Conservation (phyloP, 1,139 yeast genomes). For the Saccharomycopsis hybrid region DNA sequence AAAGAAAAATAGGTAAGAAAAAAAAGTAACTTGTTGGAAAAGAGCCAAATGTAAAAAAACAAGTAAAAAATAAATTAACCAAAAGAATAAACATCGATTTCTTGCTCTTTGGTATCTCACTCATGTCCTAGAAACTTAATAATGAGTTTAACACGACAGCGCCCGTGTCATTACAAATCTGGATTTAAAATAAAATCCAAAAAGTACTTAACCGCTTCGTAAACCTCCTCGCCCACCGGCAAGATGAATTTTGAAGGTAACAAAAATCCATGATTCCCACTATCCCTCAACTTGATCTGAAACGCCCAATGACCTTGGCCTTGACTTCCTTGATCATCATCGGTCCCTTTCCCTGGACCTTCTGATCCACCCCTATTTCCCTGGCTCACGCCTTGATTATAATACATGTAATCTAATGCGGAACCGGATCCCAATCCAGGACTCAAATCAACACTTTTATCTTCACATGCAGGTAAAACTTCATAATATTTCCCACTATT, state of each 20-base stretch:
- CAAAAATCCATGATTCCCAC: constrained; percentile 78
- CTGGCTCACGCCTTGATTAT: too few species aligned
- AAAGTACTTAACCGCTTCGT: constrained; percentile 64
- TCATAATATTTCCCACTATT: constrained; percentile 57
- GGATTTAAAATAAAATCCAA: constrained; percentile 53
- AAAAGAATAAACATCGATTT: too few species aligned
- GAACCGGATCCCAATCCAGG: constrained; percentile 81
- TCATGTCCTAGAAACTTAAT: too few species aligned
- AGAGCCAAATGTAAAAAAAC: too few species aligned
- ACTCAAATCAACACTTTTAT: constrained; percentile 56
- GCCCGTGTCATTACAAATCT: constrained; percentile 26
- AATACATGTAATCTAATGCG: constrained; percentile 77
- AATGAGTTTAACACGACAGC: too few species aligned
- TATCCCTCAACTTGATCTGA: constrained; percentile 74
- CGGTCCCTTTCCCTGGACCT: not conserved
- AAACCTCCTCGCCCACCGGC: constrained; percentile 74
- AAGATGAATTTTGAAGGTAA: constrained; percentile 63
- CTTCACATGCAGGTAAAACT: constrained; percentile 74
- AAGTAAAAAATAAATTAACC: too few species aligned
- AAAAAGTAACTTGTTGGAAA: too few species aligned
- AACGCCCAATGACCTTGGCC: constrained; percentile 86
- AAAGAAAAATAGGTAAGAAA: too few species aligned
- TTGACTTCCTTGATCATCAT: too few species aligned
- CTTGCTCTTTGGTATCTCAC: too few species aligned
- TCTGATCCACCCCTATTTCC: too few species aligned